Evolutionary conservation across 2,329 filamentous ascomycete species (phyloP).

Genomic region (Colletotrichum scovillei): DNA sequence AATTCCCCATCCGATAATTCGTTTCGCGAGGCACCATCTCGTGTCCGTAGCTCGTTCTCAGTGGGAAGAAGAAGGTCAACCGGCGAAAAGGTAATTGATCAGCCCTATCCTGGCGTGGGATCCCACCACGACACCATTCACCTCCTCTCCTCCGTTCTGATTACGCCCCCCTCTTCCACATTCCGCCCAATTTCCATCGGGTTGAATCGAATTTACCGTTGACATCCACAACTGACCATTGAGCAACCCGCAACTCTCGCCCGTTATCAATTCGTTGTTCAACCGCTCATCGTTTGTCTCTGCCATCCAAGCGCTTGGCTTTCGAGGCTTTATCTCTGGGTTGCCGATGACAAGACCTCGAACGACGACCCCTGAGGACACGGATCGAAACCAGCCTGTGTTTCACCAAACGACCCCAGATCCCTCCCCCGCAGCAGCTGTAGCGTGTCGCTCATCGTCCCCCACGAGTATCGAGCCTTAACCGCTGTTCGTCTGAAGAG

Average conservation of each 20-base stretch:
- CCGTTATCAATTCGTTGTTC: constrained; percentile 1
- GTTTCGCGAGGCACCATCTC: not conserved
- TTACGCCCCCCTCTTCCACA: constrained; percentile 4
- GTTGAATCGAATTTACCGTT: constrained; percentile 8
- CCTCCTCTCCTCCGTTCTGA: constrained; percentile 24
- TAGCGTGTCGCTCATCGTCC: constrained; percentile 24
- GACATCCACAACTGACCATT: constrained; percentile 7
- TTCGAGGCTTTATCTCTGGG: not conserved
- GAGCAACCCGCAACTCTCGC: not conserved
- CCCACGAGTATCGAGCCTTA: constrained; percentile 1
- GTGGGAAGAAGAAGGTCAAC: not conserved
- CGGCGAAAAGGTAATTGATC: constrained; percentile 22
- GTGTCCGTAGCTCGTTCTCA: not conserved
- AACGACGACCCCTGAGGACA: constrained; percentile 8
- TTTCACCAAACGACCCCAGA: constrained; percentile 35
- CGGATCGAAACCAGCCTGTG: constrained; percentile 31
- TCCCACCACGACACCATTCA: constrained; percentile 20
- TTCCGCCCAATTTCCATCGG: constrained; percentile 9
- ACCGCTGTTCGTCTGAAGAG: constrained; percentile 33
- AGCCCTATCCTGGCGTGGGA: constrained; percentile 32
- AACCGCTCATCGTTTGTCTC: not conserved
- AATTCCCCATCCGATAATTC: not conserved
- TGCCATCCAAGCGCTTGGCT: not conserved
- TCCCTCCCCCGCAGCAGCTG: constrained; percentile 31
- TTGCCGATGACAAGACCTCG: not conserved